Conservation (phyloP, 2,329 filamentous ascomycete genomes). For the Fusarium anthophilum region DNA sequence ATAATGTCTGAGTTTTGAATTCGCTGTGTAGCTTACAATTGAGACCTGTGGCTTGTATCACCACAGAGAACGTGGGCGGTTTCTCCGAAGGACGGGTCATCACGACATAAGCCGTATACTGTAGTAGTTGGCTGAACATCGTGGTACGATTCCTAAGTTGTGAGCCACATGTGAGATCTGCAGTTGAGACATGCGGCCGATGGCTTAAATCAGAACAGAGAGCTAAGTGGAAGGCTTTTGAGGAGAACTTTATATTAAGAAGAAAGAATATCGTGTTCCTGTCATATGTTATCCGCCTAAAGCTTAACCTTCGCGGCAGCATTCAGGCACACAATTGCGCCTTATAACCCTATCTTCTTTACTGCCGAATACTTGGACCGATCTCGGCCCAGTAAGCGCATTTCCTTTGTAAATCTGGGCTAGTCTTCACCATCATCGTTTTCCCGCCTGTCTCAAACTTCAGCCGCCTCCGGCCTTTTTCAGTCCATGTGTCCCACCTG, state of each 20-base stretch:
- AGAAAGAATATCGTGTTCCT: not conserved
- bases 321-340: not conserved
- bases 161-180: not conserved
- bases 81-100: not conserved
- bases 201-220: not conserved
- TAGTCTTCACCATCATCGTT: conserved; percentile 52
- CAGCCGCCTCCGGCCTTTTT: conserved; percentile 45
- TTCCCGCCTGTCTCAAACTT: conserved; percentile 53
- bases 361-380: conserved; percentile 29
- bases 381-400: conserved; percentile 38
- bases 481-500: conserved; percentile 54
- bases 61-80: not conserved
- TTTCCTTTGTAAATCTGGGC: conserved; percentile 36
- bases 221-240: not conserved
- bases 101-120: not conserved
- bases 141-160: not conserved
- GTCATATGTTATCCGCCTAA: not conserved
- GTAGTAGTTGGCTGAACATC: not conserved
- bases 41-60: not conserved
- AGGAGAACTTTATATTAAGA: not conserved
- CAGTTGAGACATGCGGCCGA: not conserved
- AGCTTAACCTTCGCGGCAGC: not conserved
- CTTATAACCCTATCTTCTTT: not conserved
- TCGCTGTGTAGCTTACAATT: not conserved
- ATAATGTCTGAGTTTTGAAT: too few relatives aligned